Conservation (phyloP, 176 grass and related monocot species). For the Neostapfia colusana region DNA sequence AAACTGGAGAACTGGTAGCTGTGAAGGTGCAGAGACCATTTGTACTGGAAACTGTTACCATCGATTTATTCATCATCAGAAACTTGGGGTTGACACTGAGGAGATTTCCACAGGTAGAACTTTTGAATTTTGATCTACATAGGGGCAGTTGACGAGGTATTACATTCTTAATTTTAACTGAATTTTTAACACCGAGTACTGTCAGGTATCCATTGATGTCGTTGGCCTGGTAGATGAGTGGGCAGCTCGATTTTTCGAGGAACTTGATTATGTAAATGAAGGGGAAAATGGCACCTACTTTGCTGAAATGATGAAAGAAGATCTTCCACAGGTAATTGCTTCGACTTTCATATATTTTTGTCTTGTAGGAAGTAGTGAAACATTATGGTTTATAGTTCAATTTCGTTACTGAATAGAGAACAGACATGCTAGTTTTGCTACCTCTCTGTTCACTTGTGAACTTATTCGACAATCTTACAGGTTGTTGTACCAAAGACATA, state of each 20-base stretch:
- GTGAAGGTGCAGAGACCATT: slow-evolving; percentile 97
- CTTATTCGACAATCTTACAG: slow-evolving; percentile 42
- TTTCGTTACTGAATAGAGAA: neutral
- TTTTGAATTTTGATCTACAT: neutral
- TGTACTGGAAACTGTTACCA: slow-evolving; percentile 89
- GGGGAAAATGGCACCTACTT: slow-evolving; percentile 81
- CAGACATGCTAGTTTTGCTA: neutral
- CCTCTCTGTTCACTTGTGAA: neutral
- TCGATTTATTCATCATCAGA: slow-evolving; percentile 94
- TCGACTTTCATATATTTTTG: neutral
- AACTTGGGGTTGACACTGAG: slow-evolving; percentile 76
- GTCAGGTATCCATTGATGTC: slow-evolving; percentile 82
- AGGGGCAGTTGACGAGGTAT: neutral
- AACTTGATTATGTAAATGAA: slow-evolving; percentile 99
- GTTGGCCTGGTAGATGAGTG: slow-evolving; percentile 97
- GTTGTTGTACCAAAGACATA: slow-evolving; percentile 93
- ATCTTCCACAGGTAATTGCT: slow-evolving; percentile 86
- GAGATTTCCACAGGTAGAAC: slow-evolving; percentile 82
- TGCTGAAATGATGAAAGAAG: slow-evolving; percentile 91
- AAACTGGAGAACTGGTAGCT: slow-evolving; percentile 86
- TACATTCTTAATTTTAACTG: slow-evolving; percentile 5
- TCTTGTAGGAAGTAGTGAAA: neutral
- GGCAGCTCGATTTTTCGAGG: slow-evolving; percentile 95
- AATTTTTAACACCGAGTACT: slow-evolving; percentile 6
- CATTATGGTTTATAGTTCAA: neutral